Conservation (phyloP, 805 yeast genomes). For the Kodamaea leandrae region DNA sequence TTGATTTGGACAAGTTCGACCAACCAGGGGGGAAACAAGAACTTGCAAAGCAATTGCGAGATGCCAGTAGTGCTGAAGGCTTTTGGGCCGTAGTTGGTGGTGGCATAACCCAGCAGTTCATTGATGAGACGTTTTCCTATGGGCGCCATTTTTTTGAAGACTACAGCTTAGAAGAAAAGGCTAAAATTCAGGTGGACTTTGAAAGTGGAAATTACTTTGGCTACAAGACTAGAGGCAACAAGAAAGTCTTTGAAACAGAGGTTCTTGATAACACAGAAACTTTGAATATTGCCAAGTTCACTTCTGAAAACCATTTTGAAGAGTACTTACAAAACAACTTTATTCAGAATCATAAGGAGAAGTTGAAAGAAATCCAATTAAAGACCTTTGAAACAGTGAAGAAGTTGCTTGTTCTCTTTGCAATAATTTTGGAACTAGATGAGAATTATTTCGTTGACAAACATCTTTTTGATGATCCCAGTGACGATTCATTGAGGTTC, state of each 20-base stretch:
- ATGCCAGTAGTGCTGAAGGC: constrained; percentile 30
- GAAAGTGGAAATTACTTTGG: constrained; percentile 31
- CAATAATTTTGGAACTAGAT: constrained; percentile 32
- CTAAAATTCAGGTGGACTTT: constrained; percentile 24
- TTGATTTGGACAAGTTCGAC: constrained; percentile 28
- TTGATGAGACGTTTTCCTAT: constrained; percentile 24
- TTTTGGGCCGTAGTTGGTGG: constrained; percentile 29
- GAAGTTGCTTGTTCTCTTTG: constrained; percentile 29
- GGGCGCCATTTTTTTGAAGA: constrained; percentile 27
- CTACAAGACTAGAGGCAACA: constrained; percentile 30
- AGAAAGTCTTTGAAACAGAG: constrained; percentile 28
- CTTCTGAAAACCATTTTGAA: constrained; percentile 19
- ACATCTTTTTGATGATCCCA: constrained; percentile 31
- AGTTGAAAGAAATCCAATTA: constrained; percentile 21
- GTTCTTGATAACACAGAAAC: constrained; percentile 31
- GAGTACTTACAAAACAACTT: constrained; percentile 20
- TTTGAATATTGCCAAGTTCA: constrained; percentile 33
- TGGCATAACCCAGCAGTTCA: constrained; percentile 25
- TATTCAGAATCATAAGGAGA: constrained; percentile 21
- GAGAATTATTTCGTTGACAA: constrained; percentile 31
- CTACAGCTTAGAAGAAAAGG: constrained; percentile 27
- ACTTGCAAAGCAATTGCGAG: constrained; percentile 25
- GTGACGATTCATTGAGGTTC: constrained; percentile 33
- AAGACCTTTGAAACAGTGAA: constrained; percentile 22
- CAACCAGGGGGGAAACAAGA: constrained; percentile 24